These are phyloP conservation scores for Cercophora sp. DNA, from an alignment of 495 filamentous ascomycete genomes.

Conservation along the genomic window DNA sequence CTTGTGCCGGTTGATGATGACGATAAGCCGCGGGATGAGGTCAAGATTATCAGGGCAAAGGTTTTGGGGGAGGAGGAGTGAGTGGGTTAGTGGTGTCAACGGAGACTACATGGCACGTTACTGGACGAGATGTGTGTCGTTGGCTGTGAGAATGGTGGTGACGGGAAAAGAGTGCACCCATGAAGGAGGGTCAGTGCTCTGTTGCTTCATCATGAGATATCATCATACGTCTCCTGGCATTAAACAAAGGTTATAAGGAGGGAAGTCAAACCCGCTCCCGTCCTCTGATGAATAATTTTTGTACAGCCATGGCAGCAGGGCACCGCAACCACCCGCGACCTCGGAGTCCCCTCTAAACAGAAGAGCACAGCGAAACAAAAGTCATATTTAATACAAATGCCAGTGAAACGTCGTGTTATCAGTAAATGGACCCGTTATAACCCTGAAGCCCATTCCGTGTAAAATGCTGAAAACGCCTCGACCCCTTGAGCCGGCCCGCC, in stretches of 20 bases:
- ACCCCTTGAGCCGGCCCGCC: constrained; percentile 11
- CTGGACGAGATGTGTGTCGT: neutral
- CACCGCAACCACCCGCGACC: too few species aligned
- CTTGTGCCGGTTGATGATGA: constrained; percentile 78
- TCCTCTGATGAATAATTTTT: too few species aligned
- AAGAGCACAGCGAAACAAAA: neutral
- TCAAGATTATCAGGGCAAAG: constrained; percentile 72
- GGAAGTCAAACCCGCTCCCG: too few species aligned
- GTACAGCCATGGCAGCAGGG: too few species aligned
- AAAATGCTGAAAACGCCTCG: constrained; percentile 19
- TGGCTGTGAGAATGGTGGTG: neutral
- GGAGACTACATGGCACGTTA: neutral
- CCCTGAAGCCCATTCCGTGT: neutral
- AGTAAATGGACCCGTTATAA: neutral
- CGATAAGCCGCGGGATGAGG: constrained; percentile 76
- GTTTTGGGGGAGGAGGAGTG: constrained; percentile 55
- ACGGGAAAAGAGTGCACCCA: too few species aligned
- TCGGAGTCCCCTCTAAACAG: too few species aligned
- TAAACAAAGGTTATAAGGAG: too few species aligned
- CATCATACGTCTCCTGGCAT: too few species aligned
- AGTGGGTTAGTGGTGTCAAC: too few species aligned
- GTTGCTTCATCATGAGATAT: too few species aligned
- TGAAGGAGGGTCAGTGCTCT: too few species aligned
- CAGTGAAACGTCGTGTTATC: too few species aligned
- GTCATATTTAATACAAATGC: constrained; percentile 3